A percentile compares a stretch with the other conserved stretches of the same genome.
phyloP scores from a whole-genome alignment of 345 rosid genomes.

The rapeseed (Brassica napus) region DNA sequence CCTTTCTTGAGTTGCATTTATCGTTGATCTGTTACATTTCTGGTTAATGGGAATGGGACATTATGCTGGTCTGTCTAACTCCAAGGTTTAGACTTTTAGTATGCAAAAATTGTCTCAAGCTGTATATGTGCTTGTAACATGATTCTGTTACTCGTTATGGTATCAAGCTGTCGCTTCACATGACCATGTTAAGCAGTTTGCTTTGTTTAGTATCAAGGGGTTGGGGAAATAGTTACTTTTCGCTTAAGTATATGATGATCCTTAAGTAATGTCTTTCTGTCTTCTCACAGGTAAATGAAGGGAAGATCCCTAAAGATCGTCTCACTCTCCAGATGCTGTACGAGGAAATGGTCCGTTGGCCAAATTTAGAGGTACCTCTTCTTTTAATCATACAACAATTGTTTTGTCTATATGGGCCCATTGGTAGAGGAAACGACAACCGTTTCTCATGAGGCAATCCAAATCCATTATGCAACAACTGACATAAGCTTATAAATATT shows the following conservation, averaged over 20 bases:
- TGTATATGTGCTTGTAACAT: background rate
- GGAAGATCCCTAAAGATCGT: conserved; percentile 75
- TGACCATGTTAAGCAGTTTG: background rate
- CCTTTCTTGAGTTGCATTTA: conserved; percentile 2
- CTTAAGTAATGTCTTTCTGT: background rate
- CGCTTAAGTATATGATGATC: conserved; percentile 2
- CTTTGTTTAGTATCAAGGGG: background rate
- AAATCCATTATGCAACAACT: background rate
- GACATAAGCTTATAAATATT: background rate
- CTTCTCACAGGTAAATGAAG: conserved; percentile 69
- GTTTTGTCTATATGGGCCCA: background rate
- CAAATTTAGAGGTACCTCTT: conserved; percentile 76
- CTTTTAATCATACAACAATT: background rate
- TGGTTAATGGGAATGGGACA: background rate
- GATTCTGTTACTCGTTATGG: background rate
- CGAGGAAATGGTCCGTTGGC: conserved; percentile 88
- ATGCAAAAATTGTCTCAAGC: background rate
- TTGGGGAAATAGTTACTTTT: background rate
- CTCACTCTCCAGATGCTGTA: conserved; percentile 71
- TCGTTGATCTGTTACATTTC: conserved; percentile 18
- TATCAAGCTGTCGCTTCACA: background rate
- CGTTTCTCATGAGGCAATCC: background rate
- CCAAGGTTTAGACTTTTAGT: background rate
- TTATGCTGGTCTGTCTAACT: conserved; percentile 13
- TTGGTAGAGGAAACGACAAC: background rate